phyloP scores from a whole-genome alignment of 805 yeast genomes.

The Metschnikowia orientalis region DNA sequence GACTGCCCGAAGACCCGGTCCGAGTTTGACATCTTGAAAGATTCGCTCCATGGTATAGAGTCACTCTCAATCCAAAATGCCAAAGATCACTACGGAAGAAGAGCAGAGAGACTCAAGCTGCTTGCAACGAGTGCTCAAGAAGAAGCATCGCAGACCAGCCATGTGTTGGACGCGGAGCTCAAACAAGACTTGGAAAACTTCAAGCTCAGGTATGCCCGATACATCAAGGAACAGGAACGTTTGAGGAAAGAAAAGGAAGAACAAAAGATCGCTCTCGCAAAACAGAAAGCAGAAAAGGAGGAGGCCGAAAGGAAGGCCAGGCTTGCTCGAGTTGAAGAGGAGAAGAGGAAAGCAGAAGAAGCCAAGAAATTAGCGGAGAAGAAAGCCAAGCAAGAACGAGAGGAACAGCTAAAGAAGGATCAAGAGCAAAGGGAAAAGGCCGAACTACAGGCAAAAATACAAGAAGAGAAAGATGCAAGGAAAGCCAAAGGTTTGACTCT shows the following conservation, averaged over 20 bases:
- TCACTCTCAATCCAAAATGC: conserved; percentile 5
- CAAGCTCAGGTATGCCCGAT: background rate
- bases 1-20: background rate
- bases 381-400: conserved; percentile 16
- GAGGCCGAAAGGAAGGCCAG: conserved; percentile 12
- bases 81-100: conserved; percentile 1
- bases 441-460: conserved; percentile 13
- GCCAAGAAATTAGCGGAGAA: conserved; percentile 11
- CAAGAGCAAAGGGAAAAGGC: conserved; percentile 15
- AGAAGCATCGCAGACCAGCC: background rate
- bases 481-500: conserved; percentile 32
- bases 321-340: conserved; percentile 7
- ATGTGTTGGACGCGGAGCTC: background rate
- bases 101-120: too few relatives aligned
- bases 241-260: background rate
- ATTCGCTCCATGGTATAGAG: conserved; percentile 8
- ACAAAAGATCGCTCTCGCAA: conserved; percentile 9
- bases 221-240: background rate
- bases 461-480: conserved; percentile 14
- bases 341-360: conserved; percentile 11
- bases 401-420: conserved; percentile 14
- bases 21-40: conserved; percentile 7
- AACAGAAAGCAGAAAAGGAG: conserved; percentile 19
- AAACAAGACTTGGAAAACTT: conserved; percentile 1
- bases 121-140: too few relatives aligned